Evolutionary conservation across 129 eudicot genomes (phyloP).

Genomic region (Gnaphalium uliginosum): DNA sequence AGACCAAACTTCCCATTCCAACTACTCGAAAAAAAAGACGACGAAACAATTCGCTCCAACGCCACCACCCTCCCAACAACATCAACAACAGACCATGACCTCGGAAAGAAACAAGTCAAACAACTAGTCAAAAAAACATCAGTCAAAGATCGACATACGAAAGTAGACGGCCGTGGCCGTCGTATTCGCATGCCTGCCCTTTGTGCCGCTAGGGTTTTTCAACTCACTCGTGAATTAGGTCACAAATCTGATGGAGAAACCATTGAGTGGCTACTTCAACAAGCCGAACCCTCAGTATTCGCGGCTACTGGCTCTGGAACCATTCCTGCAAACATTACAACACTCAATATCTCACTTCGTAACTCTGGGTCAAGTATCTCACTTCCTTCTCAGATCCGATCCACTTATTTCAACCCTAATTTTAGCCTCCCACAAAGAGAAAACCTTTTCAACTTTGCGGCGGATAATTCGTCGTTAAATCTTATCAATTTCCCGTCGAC

Average conservation of each 20-base stretch:
- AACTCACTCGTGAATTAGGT: too few relatives aligned
- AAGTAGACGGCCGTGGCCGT: conserved; percentile 51
- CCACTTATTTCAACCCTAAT: conserved; percentile 64
- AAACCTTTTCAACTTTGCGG: conserved; percentile 43
- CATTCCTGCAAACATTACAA: conserved; percentile 86
- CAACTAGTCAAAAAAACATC: conserved; percentile 83
- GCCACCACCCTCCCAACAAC: conserved; percentile 22
- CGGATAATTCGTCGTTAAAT: conserved; percentile 39
- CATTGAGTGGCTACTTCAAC: conserved; percentile 91
- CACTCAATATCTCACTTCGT: conserved; percentile 80
- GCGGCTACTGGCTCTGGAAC: conserved; percentile 99
- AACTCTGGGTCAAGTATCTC: conserved; percentile 93
- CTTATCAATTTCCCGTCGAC: conserved; percentile 55
- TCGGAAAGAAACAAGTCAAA: conserved; percentile 26
- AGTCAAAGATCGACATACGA: conserved; percentile 90
- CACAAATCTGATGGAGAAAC: conserved; percentile 69
- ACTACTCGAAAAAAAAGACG: conserved; percentile 64
- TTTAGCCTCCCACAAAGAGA: conserved; percentile 60
- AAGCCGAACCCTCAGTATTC: conserved; percentile 92
- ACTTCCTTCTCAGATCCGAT: conserved; percentile 81
- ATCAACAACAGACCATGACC: conserved; percentile 28
- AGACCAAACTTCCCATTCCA: conserved; percentile 81
- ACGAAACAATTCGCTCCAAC: conserved; percentile 37
- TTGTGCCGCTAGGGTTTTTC: too few relatives aligned
- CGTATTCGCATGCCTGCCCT: too few relatives aligned